A percentile compares a stretch with the other conserved stretches of the same genome.
Conservation (phyloP, 768 basidiomycete genomes). For the Suillus clintonianus region DNA sequence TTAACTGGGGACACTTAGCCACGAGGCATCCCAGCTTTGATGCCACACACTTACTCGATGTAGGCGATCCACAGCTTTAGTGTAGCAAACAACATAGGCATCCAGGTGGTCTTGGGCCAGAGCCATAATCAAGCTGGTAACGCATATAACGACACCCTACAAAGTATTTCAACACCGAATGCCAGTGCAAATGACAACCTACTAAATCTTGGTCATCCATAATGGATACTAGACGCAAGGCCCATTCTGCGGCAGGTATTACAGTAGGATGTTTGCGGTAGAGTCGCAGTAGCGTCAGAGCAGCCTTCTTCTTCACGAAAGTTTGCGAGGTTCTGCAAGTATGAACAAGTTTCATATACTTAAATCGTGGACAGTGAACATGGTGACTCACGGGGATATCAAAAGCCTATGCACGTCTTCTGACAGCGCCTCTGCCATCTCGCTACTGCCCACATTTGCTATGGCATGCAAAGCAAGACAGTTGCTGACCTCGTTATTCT, state of each 20-base stretch:
- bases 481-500: slow-evolving; percentile 92
- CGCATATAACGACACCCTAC: slow-evolving; percentile 93
- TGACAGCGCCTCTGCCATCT: slow-evolving; percentile 95
- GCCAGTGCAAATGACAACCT: slow-evolving; percentile 13
- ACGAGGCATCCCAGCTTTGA: slow-evolving; percentile 4
- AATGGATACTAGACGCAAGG: slow-evolving; percentile 87
- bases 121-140: slow-evolving; percentile 91
- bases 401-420: slow-evolving; percentile 93
- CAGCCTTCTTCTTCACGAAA: slow-evolving; percentile 99
- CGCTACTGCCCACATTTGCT: slow-evolving; percentile 95
- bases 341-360: slow-evolving; percentile 14
- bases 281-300: slow-evolving; percentile 85
- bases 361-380: neutral
- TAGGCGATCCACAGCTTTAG: slow-evolving; percentile 90
- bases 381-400: slow-evolving; percentile 79
- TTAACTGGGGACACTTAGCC: slow-evolving; percentile 53
- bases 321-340: slow-evolving; percentile 81
- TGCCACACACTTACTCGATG: slow-evolving; percentile 56
- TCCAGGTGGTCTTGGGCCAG: slow-evolving; percentile 93
- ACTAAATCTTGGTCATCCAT: slow-evolving; percentile 94
- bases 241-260: slow-evolving; percentile 94
- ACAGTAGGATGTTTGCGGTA: slow-evolving; percentile 97
- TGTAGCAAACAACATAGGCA: slow-evolving; percentile 89
- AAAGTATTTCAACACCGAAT: slow-evolving; percentile 1
- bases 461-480: slow-evolving; percentile 97